Evolutionary conservation across 768 basidiomycete genomes (phyloP).

Genomic region (Pulveroboletus sp.): DNA sequence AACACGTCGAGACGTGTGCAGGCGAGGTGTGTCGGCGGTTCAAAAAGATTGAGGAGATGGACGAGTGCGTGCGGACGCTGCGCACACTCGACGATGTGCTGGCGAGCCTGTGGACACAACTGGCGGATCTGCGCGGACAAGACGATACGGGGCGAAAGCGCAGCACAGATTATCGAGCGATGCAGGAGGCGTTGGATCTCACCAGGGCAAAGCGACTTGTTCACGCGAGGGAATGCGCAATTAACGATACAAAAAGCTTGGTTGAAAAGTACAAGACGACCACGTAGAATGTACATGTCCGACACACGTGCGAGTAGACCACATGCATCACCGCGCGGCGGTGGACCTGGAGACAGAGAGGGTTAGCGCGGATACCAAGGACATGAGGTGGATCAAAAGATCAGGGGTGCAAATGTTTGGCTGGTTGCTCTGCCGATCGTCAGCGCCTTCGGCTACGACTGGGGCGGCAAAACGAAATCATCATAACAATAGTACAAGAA

Average conservation of each 20-base stretch:
- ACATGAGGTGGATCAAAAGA: conserved; percentile 4
- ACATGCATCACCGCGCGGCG: not conserved
- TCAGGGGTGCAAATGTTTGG: conserved; percentile 72
- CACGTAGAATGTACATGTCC: not conserved
- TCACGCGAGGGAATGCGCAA: conserved; percentile 64
- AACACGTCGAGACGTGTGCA: conserved; percentile 75
- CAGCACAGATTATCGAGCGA: conserved; percentile 42
- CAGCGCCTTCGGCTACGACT: conserved; percentile 64
- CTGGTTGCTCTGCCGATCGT: conserved; percentile 65
- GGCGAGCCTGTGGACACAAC: conserved; percentile 50
- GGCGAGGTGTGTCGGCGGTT: conserved; percentile 70
- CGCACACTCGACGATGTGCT: conserved; percentile 61
- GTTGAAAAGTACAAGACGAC: conserved; percentile 40
- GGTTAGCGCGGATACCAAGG: conserved; percentile 12
- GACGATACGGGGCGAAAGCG: not conserved
- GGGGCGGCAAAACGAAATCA: conserved; percentile 72
- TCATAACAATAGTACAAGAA: conserved; percentile 34
- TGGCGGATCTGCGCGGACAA: conserved; percentile 6
- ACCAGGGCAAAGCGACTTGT: conserved; percentile 66
- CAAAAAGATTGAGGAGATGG: conserved; percentile 65
- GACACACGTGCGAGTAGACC: conserved; percentile 1
- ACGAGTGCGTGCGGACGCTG: conserved; percentile 56
- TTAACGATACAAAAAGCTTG: conserved; percentile 57
- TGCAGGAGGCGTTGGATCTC: conserved; percentile 46
- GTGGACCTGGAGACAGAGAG: conserved; percentile 1